A percentile compares a stretch with the other conserved stretches of the same genome.
These are phyloP conservation scores for Plasmodium fragile DNA, from an alignment of 169 alveolate species.

Conservation along the genomic window DNA sequence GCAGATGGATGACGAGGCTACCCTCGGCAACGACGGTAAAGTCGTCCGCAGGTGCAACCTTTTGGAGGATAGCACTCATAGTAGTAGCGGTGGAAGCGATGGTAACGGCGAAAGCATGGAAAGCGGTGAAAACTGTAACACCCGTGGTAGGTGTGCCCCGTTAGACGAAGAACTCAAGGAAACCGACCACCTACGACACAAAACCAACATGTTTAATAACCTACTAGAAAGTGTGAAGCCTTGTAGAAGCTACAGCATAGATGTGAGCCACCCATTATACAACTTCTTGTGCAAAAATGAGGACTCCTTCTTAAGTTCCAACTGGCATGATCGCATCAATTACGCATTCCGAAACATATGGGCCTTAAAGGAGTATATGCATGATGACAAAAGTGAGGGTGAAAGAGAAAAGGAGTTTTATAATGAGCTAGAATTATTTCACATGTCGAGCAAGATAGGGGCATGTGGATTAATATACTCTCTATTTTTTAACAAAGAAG, in stretches of 20 bases:
- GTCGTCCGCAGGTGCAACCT: background rate
- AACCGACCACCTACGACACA: background rate
- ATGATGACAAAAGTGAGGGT: constrained; percentile 62
- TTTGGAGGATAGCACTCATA: background rate
- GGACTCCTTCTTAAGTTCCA: constrained; percentile 66
- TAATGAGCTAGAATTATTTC: constrained; percentile 64
- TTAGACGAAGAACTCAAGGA: background rate
- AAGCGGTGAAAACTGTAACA: background rate
- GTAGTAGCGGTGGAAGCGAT: background rate
- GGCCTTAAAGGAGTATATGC: constrained; percentile 41
- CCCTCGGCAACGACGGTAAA: background rate
- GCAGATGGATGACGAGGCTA: background rate
- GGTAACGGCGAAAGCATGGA: too few species aligned
- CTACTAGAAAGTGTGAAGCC: constrained; percentile 42
- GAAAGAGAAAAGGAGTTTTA: constrained; percentile 61
- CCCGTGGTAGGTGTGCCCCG: background rate
- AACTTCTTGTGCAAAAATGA: constrained; percentile 52
- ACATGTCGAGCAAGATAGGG: constrained; percentile 67
- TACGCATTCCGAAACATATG: constrained; percentile 73
- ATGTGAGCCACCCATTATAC: constrained; percentile 62
- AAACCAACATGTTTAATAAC: constrained; percentile 23
- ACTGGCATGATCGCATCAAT: constrained; percentile 77
- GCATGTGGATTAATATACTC: constrained; percentile 75
- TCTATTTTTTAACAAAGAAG: constrained; percentile 19
- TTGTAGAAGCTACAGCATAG: constrained; percentile 44